A percentile compares a stretch with the other conserved stretches of the same genome.
These are phyloP conservation scores for Pestalotiopsis sp. DNA, from an alignment of 2,329 filamentous ascomycete species.

Conservation along the genomic window DNA sequence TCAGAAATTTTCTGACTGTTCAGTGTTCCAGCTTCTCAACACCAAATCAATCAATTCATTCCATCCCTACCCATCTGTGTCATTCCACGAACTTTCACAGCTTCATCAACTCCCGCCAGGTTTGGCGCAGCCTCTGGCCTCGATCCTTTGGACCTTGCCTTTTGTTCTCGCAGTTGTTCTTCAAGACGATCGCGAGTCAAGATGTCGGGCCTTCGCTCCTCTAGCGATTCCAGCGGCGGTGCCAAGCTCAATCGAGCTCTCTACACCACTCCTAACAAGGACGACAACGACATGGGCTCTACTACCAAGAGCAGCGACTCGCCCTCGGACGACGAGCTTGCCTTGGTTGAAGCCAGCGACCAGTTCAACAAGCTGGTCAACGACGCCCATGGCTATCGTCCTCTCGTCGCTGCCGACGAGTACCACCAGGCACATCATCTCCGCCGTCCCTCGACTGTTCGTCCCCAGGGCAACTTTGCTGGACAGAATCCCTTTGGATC, in stretches of 20 bases:
- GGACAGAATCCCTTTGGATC: background rate
- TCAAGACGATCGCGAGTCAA: background rate
- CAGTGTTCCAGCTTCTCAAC: background rate
- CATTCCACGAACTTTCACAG: background rate
- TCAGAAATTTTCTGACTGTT: background rate
- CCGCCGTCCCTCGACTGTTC: background rate
- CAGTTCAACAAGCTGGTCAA: slow-evolving; percentile 12
- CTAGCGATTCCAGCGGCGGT: slow-evolving; percentile 22
- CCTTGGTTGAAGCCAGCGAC: slow-evolving; percentile 22
- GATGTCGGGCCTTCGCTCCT: slow-evolving; percentile 18
- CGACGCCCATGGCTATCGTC: background rate
- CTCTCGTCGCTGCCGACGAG: background rate
- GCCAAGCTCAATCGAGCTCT: slow-evolving; percentile 16
- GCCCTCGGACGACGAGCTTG: slow-evolving; percentile 23
- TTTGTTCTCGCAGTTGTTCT: background rate
- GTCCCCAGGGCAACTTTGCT: slow-evolving; percentile 7
- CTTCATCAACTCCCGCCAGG: background rate
- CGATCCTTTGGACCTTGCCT: background rate
- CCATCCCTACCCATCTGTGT: background rate
- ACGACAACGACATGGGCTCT: background rate
- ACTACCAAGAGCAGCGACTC: slow-evolving; percentile 9
- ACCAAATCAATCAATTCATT: background rate
- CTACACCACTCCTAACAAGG: slow-evolving; percentile 15
- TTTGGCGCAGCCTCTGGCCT: background rate
- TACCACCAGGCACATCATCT: slow-evolving; percentile 3